Conservation (phyloP, 768 basidiomycete species). For the Dentipellis sp. region DNA sequence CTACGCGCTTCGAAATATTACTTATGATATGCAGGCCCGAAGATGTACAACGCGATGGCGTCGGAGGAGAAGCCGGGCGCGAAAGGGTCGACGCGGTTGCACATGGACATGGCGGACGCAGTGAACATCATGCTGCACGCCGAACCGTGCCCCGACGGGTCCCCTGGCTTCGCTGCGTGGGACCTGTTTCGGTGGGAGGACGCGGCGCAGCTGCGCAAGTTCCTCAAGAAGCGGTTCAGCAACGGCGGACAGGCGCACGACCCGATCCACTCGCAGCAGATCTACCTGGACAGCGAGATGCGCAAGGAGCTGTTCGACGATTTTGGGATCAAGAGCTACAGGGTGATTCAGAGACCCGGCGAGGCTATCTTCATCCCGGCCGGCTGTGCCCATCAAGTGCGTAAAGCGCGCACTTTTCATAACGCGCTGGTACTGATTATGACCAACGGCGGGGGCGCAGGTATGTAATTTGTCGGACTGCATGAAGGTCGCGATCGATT, state of each 20-base stretch:
- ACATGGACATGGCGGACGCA: constrained; percentile 90
- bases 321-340: constrained; percentile 65
- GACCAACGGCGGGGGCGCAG: constrained; percentile 25
- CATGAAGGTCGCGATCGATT: constrained; percentile 92
- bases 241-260: constrained; percentile 51
- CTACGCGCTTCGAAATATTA: background rate
- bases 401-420: constrained; percentile 12
- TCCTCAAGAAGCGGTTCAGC: constrained; percentile 54
- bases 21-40: constrained; percentile 7
- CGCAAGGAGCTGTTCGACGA: constrained; percentile 59
- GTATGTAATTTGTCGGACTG: constrained; percentile 92
- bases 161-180: constrained; percentile 81
- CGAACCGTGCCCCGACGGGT: constrained; percentile 42
- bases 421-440: too few relatives aligned
- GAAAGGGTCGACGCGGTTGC: constrained; percentile 75
- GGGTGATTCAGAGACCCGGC: constrained; percentile 85
- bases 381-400: constrained; percentile 84
- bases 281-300: constrained; percentile 69
- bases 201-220: constrained; percentile 65
- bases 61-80: constrained; percentile 51
- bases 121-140: constrained; percentile 84
- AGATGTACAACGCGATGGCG: constrained; percentile 76
- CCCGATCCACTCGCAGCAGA: constrained; percentile 86
- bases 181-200: constrained; percentile 83
- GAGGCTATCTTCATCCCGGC: constrained; percentile 96